A percentile compares a stretch with the other conserved stretches of the same genome.
These are phyloP conservation scores for Geosmithia putterillii DNA, from an alignment of 2,329 filamentous ascomycete genomes.

Conservation along the genomic window DNA sequence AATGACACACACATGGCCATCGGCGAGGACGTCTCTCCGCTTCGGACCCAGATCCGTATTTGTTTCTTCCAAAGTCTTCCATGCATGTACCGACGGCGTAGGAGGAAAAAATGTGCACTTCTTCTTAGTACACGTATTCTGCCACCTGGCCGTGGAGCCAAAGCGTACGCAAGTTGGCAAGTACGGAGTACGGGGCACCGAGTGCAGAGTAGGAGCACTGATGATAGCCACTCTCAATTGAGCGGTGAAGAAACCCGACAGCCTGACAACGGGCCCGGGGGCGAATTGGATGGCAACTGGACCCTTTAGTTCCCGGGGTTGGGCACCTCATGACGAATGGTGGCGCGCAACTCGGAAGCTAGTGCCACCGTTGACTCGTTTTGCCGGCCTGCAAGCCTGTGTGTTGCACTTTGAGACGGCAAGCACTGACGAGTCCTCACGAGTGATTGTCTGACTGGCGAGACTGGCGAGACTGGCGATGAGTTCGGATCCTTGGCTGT, in stretches of 20 bases:
- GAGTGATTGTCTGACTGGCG: neutral
- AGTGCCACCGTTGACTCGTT: neutral
- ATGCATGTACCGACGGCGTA: neutral
- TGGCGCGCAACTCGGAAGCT: neutral
- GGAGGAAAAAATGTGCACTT: neutral
- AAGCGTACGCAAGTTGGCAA: too few relatives aligned
- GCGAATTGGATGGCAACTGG: neutral
- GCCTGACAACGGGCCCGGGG: neutral
- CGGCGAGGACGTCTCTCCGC: too few relatives aligned
- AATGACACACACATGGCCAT: too few relatives aligned
- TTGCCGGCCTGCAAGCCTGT: neutral
- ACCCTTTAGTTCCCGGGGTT: slow-evolving; percentile 1
- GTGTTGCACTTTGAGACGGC: neutral
- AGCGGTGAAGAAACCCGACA: slow-evolving; percentile 1
- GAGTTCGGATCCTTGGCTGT: neutral
- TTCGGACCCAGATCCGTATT: too few relatives aligned
- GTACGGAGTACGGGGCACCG: too few relatives aligned
- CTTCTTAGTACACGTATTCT: neutral
- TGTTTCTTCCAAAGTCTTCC: neutral
- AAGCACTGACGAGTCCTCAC: neutral
- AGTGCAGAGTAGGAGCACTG: too few relatives aligned
- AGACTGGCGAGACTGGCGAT: neutral
- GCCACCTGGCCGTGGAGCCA: neutral
- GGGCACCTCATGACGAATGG: slow-evolving; percentile 2
- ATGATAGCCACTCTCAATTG: neutral